Evolutionary conservation across 108 stramenopile genomes (phyloP).

Genomic region (Fragilaria crotonensis): DNA sequence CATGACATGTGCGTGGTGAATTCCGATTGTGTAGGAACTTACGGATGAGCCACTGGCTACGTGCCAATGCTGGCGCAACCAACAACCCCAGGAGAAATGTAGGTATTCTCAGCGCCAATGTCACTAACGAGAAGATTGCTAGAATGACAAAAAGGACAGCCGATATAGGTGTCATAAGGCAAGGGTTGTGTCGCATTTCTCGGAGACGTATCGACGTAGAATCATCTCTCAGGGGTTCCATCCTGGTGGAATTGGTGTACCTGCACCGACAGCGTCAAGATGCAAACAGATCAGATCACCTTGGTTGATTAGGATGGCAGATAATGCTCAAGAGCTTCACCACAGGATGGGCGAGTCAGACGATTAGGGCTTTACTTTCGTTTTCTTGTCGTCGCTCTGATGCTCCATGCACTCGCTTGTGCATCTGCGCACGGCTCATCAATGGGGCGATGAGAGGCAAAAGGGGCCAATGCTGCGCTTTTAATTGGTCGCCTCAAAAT

Average conservation of each 20-base stretch:
- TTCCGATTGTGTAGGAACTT: not conserved
- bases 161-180: constrained; percentile 64
- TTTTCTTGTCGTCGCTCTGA: no score
- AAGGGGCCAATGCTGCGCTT: no score
- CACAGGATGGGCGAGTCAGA: no score
- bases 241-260: not conserved
- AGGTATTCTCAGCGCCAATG: constrained; percentile 41
- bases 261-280: no score
- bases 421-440: no score
- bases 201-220: constrained; percentile 13
- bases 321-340: no score
- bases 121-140: constrained; percentile 30
- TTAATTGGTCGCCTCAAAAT: no score
- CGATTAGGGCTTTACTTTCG: no score
- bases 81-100: constrained; percentile 57
- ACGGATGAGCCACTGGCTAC: constrained; percentile 46
- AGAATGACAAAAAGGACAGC: constrained; percentile 37
- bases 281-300: no score
- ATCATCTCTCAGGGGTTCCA: not conserved
- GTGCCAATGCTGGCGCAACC: constrained; percentile 37
- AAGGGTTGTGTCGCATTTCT: constrained; percentile 62
- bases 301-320: no score
- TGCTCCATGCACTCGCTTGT: no score
- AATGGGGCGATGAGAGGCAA: no score
- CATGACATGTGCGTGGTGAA: not conserved